phyloP scores from a whole-genome alignment of 2,329 filamentous ascomycete species.

The Arachnopeziza araneosa region DNA sequence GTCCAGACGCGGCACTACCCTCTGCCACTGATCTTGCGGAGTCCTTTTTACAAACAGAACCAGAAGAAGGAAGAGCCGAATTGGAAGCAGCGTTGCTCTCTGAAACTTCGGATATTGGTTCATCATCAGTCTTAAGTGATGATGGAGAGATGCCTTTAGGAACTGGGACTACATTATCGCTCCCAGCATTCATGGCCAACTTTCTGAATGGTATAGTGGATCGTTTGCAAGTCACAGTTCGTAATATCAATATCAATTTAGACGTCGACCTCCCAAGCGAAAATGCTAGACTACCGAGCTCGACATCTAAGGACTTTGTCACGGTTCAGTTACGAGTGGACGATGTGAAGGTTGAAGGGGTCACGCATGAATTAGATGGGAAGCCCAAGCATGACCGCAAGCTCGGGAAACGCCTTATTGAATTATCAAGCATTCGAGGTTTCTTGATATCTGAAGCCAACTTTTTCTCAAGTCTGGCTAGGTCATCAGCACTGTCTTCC shows the following conservation, averaged over 20 bases:
- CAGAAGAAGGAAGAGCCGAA: conserved; percentile 57
- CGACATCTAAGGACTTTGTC: conserved; percentile 43
- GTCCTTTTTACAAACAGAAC: conserved; percentile 71
- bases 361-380: conserved; percentile 38
- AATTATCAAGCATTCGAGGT: conserved; percentile 57
- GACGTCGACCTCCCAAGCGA: conserved; percentile 54
- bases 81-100: conserved; percentile 64
- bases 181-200: conserved; percentile 65
- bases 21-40: conserved; percentile 63
- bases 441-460: conserved; percentile 63
- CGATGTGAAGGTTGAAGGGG: conserved; percentile 60
- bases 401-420: conserved; percentile 60
- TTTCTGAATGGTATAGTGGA: conserved; percentile 72
- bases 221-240: conserved; percentile 61
- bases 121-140: conserved; percentile 55
- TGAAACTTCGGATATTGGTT: conserved; percentile 56
- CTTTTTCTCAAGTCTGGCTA: conserved; percentile 55
- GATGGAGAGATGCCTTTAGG: conserved; percentile 56
- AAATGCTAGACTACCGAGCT: conserved; percentile 31
- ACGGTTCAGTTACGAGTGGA: conserved; percentile 62
- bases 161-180: conserved; percentile 63
- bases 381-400: conserved; percentile 36
- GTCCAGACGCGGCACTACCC: conserved; percentile 46
- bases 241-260: conserved; percentile 59
- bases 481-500: conserved; percentile 53